Percentiles rank a stretch among this genome's conserved stretches.
Evolutionary conservation across 345 rosid species (phyloP).

Genomic region (Bruguiera sexangula): DNA sequence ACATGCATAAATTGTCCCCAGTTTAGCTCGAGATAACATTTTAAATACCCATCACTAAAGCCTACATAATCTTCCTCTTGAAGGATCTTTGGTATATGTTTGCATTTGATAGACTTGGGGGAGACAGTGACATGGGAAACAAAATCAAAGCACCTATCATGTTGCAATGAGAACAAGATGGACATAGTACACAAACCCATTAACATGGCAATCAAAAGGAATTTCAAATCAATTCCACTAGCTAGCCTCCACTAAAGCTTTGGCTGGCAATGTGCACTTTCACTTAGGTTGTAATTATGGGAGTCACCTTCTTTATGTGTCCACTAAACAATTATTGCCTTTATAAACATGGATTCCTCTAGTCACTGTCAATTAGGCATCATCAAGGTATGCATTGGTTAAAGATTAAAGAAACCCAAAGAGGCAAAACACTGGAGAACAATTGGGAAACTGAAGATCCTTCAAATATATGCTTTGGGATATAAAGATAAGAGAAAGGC

Average conservation of each 20-base stretch:
- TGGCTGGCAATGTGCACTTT: conserved; percentile 5
- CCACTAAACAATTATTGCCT: conserved; percentile 21
- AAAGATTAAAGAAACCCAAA: conserved; percentile 6
- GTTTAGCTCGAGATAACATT: not conserved
- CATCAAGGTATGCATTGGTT: conserved; percentile 9
- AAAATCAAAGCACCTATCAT: not conserved
- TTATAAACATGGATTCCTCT: conserved; percentile 6
- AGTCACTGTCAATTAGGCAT: not conserved
- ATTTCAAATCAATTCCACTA: not conserved
- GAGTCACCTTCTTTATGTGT: not conserved
- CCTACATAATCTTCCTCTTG: not conserved
- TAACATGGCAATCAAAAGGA: not conserved
- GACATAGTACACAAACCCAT: not conserved
- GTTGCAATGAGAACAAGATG: conserved; percentile 11
- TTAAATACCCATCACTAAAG: not conserved
- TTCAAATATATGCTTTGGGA: conserved; percentile 6
- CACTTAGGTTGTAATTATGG: not conserved
- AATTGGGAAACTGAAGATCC: conserved; percentile 18
- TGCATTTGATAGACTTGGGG: too few species aligned
- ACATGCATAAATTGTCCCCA: not conserved
- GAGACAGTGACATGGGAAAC: not conserved
- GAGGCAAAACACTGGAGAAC: not conserved
- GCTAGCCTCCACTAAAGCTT: not conserved
- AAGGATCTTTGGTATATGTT: not conserved
- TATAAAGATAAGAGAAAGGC: not conserved